Base-by-base conservation (phyloP, 1,284 basidiomycete genomes). In the Neolentinus lepideus region DNA sequence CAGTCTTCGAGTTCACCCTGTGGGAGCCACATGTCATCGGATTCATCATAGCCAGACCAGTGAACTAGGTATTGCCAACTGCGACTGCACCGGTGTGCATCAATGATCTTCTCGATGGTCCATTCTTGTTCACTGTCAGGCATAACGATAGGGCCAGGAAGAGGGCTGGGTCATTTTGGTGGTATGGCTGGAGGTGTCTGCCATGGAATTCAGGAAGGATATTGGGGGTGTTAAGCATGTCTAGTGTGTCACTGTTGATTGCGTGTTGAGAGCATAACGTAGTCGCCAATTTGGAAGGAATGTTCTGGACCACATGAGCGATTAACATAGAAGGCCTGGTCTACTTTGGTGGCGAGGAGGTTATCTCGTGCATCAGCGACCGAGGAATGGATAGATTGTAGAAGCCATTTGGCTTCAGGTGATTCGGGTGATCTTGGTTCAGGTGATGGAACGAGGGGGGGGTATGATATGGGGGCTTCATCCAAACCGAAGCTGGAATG, bases 401-500 rank as follows among this genome's bases (percentile, higher is more conserved):
- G n/a, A n/a, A n/a, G n/a, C n/a, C n/a, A n/a, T n/a, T n/a, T n/a
- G n/a, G n/a, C n/a, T n/a, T n/a, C n/a, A n/a, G n/a, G n/a, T n/a
- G n/a, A n/a, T n/a, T n/a, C n/a, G n/a, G n/a, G n/a, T n/a, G n/a
- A n/a, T n/a, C n/a, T n/a, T n/a, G n/a, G n/a, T n/a, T n/a, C n/a
- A n/a, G n/a, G n/a, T n/a, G n/a, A n/a, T n/a, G n/a, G n/a, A n/a
- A n/a, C n/a, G n/a, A 19, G 67, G 48, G 3, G 67, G 64, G 3
- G 64, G 68, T 2, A 69, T 58, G 54, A 1, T 66, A 66, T 57
- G 59, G 0, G 75, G 73, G 22, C 67, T 63, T 0, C 65, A 56
- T 0, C 74, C 72, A 2, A 64, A 60, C 29, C 72, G 72, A 1
- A 74, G 57, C 38, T 68, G 66, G 58, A 75, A 74, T 0, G 66